Evolutionary conservation across 1,139 yeast genomes (phyloP).

Genomic region (Geotrichum macrosporum): DNA sequence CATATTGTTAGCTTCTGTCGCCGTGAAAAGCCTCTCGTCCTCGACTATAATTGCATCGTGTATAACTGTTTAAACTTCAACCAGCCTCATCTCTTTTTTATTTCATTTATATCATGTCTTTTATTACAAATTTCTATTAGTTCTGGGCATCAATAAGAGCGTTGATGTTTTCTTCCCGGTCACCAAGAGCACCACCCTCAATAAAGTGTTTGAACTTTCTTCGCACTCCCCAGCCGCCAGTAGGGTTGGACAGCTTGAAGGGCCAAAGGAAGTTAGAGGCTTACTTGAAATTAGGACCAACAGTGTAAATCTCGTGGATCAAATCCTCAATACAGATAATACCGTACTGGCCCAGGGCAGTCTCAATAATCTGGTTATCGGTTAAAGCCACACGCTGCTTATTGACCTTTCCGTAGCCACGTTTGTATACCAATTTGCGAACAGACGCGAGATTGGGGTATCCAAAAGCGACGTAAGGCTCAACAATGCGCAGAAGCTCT

Average conservation of each 20-base stretch:
- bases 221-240: constrained; percentile 99
- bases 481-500: constrained; percentile 94
- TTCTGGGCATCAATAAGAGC: constrained; percentile 79
- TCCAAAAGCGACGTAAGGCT: constrained; percentile 99
- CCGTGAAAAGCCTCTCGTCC: no score
- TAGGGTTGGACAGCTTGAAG: constrained; percentile 98
- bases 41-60: no score
- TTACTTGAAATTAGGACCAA: constrained; percentile 99
- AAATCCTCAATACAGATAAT: constrained; percentile 94
- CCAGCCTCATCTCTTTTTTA: no score
- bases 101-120: no score
- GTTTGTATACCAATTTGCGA: constrained; percentile 97
- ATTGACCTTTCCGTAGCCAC: constrained; percentile 97
- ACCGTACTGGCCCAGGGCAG: constrained; percentile 91
- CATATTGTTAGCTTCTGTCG: no score
- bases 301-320: constrained; percentile 98
- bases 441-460: constrained; percentile 96
- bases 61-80: no score
- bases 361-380: constrained; percentile 93
- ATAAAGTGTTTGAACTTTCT: constrained; percentile 99
- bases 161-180: constrained; percentile 98
- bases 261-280: constrained; percentile 99
- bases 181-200: constrained; percentile 99
- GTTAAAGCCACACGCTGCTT: constrained; percentile 89
- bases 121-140: no score